Evolutionary conservation across 352 stramenopile species (phyloP).

Genomic region (Achlya hypogyna): DNA sequence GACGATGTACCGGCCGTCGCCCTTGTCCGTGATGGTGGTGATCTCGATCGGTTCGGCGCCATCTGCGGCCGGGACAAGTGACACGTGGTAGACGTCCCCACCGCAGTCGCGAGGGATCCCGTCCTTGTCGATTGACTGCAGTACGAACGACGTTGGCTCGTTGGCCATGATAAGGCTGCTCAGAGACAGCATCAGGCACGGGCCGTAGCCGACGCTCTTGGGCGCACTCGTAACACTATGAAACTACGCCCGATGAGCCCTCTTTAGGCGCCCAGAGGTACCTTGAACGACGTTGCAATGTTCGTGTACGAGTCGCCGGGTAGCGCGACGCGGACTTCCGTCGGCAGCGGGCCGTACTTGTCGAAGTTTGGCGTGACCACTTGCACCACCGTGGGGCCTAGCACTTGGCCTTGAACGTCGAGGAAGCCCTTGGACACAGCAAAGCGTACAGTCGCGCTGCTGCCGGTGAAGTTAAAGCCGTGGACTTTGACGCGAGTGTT

Average conservation of each 20-base stretch:
- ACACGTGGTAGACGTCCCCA: slow-evolving; percentile 91
- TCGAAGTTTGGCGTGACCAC: slow-evolving; percentile 92
- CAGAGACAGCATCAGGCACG: slow-evolving; percentile 66
- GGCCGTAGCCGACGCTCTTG: slow-evolving; percentile 91
- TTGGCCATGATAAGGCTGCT: slow-evolving; percentile 59
- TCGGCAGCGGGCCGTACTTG: slow-evolving; percentile 83
- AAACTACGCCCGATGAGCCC: slow-evolving; percentile 34
- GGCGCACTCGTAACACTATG: slow-evolving; percentile 89
- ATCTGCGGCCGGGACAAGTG: slow-evolving; percentile 32
- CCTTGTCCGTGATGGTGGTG: slow-evolving; percentile 71
- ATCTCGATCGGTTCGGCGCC: slow-evolving; percentile 29
- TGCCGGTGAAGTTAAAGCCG: slow-evolving; percentile 89
- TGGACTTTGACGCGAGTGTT: slow-evolving; percentile 81
- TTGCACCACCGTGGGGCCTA: slow-evolving; percentile 78
- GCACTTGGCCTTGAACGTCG: slow-evolving; percentile 82
- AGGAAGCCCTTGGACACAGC: slow-evolving; percentile 89
- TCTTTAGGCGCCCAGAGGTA: neutral
- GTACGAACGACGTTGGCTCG: slow-evolving; percentile 81
- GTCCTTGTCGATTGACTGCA: slow-evolving; percentile 87
- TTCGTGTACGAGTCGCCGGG: slow-evolving; percentile 90
- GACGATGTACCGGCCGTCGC: slow-evolving; percentile 92
- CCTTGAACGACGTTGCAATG: slow-evolving; percentile 61
- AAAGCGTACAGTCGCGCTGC: slow-evolving; percentile 85
- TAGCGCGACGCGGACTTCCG: slow-evolving; percentile 86
- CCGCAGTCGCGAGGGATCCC: slow-evolving; percentile 86